Evolutionary conservation across 1,284 basidiomycete genomes (phyloP), one percentile per base, ranked within the genome.

Genomic region (Lentinula novae-zelandiae): DNA sequence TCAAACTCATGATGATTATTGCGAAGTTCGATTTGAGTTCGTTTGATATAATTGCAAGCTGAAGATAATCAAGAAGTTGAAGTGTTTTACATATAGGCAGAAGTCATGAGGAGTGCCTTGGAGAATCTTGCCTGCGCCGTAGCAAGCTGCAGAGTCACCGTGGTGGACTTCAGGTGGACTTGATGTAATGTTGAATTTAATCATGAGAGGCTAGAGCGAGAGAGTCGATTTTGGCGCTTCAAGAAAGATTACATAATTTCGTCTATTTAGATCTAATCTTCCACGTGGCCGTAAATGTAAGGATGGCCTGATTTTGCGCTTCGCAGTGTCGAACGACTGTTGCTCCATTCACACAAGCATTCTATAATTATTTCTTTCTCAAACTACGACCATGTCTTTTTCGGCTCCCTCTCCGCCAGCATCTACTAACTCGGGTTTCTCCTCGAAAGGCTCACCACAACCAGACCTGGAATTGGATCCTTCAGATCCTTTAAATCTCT

Each of bases 401-500:
- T 44, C 62, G 17, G 54, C 53, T 7, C 55, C 62, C 27, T 63
- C 61, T 17, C 46, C 61, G 1, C 33, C 50, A 17, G 46, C 56
- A 6, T 49, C 59, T 44, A 42, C 55, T 9, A 63, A 38, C 55
- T 60, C 62, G 27, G 34, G 38, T 4, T 58, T 46, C 6, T 49
- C 55, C 4, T 54, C 56, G 2, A 42, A 51, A 58, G 40, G 51
- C 8, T 59, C 57, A 15, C 57, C 63, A 13, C 56, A 58, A 46
- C 39, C 73, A n/a, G 77, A 79, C 62, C 68, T 78, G 22, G 73
- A 73, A 5, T 72, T 80, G 52, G 83, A 84, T 66, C 75, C 78
- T 5, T 78, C 76, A 3, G 83, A 86, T 71, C 82, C 81, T 2
- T 75, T 85, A 7, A 83, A 80, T 65, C 73, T 85, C 51, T 72